Percentiles rank a stretch among this genome's conserved stretches.
These are phyloP conservation scores for Phytophthora pluvialis DNA, from an alignment of 352 stramenopile genomes.

Conservation along the genomic window DNA sequence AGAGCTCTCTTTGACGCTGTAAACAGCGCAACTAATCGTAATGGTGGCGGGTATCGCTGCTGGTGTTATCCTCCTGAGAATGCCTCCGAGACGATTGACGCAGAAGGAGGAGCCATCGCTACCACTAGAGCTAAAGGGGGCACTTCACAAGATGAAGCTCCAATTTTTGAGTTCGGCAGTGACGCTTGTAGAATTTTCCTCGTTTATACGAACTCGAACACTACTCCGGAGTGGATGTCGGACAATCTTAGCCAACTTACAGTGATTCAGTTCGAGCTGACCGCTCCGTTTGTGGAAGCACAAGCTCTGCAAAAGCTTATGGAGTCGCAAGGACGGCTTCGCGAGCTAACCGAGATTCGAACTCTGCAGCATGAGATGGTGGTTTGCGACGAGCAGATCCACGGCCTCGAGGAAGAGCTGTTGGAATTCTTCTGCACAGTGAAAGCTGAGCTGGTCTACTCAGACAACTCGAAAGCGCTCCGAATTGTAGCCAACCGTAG, in stretches of 20 bases:
- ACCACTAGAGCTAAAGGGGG: neutral
- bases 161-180: slow-evolving; percentile 48
- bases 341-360: slow-evolving; percentile 58
- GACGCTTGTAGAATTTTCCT: slow-evolving; percentile 55
- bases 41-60: slow-evolving; percentile 31
- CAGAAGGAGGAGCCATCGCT: neutral
- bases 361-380: slow-evolving; percentile 54
- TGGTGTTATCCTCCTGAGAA: slow-evolving; percentile 43
- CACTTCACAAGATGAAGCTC: neutral
- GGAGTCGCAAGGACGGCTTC: slow-evolving; percentile 36
- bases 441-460: slow-evolving; percentile 44
- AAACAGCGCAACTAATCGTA: slow-evolving; percentile 32
- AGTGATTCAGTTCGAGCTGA: slow-evolving; percentile 57
- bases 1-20: slow-evolving; percentile 50
- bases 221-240: slow-evolving; percentile 47
- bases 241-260: slow-evolving; percentile 47
- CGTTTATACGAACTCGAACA: slow-evolving; percentile 46
- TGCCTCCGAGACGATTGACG: neutral
- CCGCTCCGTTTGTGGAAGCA: slow-evolving; percentile 36
- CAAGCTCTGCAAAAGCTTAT: slow-evolving; percentile 43
- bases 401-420: slow-evolving; percentile 63
- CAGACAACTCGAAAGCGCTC: slow-evolving; percentile 55
- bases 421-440: slow-evolving; percentile 65
- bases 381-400: slow-evolving; percentile 60
- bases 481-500: slow-evolving; percentile 70